Evolutionary conservation across 2,329 filamentous ascomycete species (phyloP).

Genomic region (Alternaria brassicicola): DNA sequence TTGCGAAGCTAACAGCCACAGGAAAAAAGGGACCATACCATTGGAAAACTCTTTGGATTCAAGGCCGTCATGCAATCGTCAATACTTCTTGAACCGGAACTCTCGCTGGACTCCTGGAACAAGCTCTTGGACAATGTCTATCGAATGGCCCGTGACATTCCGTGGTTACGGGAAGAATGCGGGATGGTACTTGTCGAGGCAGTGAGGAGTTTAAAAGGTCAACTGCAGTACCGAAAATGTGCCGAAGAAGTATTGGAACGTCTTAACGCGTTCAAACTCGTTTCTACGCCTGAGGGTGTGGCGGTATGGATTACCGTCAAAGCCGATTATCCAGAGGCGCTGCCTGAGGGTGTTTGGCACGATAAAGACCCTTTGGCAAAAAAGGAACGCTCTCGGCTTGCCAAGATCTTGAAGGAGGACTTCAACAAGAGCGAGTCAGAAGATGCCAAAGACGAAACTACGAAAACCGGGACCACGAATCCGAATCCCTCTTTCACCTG

Average conservation of each 20-base stretch:
- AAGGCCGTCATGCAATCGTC: constrained; percentile 84
- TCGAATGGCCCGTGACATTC: constrained; percentile 77
- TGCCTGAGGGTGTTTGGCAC: constrained; percentile 75
- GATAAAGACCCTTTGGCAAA: constrained; percentile 72
- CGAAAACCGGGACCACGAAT: constrained; percentile 75
- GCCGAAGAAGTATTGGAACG: constrained; percentile 67
- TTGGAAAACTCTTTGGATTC: constrained; percentile 85
- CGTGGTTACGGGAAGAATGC: constrained; percentile 88
- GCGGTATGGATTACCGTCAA: constrained; percentile 82
- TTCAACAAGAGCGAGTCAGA: constrained; percentile 60
- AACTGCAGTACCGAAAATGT: constrained; percentile 58
- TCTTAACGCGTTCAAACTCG: constrained; percentile 68
- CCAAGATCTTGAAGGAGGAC: constrained; percentile 80
- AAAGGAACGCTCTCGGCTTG: constrained; percentile 71
- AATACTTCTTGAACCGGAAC: constrained; percentile 67
- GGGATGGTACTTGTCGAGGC: constrained; percentile 80
- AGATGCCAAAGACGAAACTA: constrained; percentile 50
- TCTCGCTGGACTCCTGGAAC: constrained; percentile 64
- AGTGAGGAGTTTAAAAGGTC: constrained; percentile 60
- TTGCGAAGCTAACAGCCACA: constrained; percentile 53
- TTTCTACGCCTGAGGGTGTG: constrained; percentile 84
- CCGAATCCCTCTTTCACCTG: constrained; percentile 86
- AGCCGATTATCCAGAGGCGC: constrained; percentile 66
- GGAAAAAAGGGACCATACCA: constrained; percentile 83
- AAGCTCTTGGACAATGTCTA: constrained; percentile 75